Base-by-base conservation (phyloP, 495 filamentous ascomycete species). In the Talaromyces wortmannii region DNA sequence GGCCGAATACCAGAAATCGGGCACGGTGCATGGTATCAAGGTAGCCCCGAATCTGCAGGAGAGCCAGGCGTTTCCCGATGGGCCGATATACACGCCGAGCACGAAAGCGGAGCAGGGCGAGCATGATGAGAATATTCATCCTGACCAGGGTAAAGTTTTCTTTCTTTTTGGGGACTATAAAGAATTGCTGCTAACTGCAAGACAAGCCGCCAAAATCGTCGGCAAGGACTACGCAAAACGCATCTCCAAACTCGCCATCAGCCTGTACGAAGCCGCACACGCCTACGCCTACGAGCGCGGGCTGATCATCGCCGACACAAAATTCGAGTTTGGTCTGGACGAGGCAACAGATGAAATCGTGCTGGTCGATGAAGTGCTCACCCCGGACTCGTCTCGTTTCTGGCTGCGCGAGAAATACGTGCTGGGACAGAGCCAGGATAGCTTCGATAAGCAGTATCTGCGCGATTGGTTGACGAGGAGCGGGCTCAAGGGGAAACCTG, bases 81-180 rank as follows among this genome's bases (percentile, higher is more conserved):
- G 79, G 16, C 83, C 92, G 17, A 80, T 96, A 55, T 97, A 91
- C 67, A 97, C 94, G 7, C 91, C 91, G 7, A 87, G 80, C 61
- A 97, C 92, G 3, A 97, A 98, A 76, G 94, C 94, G 0, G 87
- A 90, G 63, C 73, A 77, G 53, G 92, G 92, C 1, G 74, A 83
- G 53, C 83, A 95, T 58, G 94, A 98, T 72, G 87, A 92, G 74
- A 97, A 98, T 68, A 97, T 98, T 59, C 80, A 83, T 55, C 86
- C 85, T 0, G 84, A 83, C 42, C 69, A 87, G 68, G 78, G 79
- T 80, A 70, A 42, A 11, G 6, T 7, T 53, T 44, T 30, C 48
- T 33, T 43, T 43, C 42, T 16, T 7, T 47, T 12, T 18, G 10
- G 31, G 1, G 5, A 40, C 52, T 18, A 2, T 31, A 6, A 7